A percentile compares a stretch with the other conserved stretches of the same genome.
phyloP scores from a whole-genome alignment of 2,329 filamentous ascomycete species.

The Aspergillus pseudoterreus region DNA sequence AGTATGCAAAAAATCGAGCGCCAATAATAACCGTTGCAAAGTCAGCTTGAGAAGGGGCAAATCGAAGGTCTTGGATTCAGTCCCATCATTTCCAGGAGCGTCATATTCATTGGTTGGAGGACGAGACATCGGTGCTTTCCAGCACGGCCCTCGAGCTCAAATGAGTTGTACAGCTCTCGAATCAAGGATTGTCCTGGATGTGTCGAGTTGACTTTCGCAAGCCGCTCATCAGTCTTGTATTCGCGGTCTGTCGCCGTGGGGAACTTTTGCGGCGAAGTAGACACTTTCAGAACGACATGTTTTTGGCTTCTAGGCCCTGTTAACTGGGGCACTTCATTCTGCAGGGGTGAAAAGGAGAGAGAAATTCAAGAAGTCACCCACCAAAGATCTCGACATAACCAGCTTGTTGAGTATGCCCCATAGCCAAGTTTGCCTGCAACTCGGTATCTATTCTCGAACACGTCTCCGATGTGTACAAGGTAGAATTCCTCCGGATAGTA shows the following conservation, averaged over 20 bases:
- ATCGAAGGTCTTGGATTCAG: slow-evolving; percentile 23
- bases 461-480: slow-evolving; percentile 36
- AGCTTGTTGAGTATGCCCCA: slow-evolving; percentile 42
- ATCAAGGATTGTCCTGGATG: slow-evolving; percentile 25
- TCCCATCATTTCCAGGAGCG: slow-evolving; percentile 28
- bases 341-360: background rate
- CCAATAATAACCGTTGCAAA: slow-evolving; percentile 27
- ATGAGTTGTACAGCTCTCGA: slow-evolving; percentile 29
- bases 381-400: slow-evolving; percentile 40
- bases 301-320: background rate
- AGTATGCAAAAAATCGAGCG: slow-evolving; percentile 34
- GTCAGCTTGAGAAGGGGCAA: slow-evolving; percentile 27
- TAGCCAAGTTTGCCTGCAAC: slow-evolving; percentile 38
- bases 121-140: slow-evolving; percentile 28
- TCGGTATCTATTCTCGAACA: slow-evolving; percentile 36
- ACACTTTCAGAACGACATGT: slow-evolving; percentile 32
- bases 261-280: slow-evolving; percentile 14
- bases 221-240: slow-evolving; percentile 23
- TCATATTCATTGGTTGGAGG: slow-evolving; percentile 28
- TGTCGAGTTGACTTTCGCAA: slow-evolving; percentile 20
- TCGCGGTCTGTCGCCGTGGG: slow-evolving; percentile 22
- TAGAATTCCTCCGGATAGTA: slow-evolving; percentile 38
- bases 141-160: slow-evolving; percentile 21
- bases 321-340: background rate
- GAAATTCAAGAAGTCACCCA: slow-evolving; percentile 2